Percentiles rank a stretch among this genome's conserved stretches.
Conservation (phyloP, 192 early-diverging fungal genomes). For the Anaeromyces robustus region DNA sequence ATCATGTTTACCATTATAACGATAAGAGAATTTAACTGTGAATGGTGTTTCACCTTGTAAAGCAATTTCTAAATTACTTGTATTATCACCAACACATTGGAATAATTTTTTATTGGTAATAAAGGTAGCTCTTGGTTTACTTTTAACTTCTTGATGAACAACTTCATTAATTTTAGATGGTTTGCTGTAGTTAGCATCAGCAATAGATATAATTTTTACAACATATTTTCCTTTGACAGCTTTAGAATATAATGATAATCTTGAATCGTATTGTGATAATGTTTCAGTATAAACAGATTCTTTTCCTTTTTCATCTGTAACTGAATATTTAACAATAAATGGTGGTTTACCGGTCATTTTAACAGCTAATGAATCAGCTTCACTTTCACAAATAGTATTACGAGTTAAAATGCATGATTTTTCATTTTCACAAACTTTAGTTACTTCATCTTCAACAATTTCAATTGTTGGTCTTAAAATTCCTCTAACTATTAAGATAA, state of each 20-base stretch:
- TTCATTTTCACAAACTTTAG: not conserved
- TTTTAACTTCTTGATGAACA: not conserved
- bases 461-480: not conserved
- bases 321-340: not conserved
- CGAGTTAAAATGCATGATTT: not conserved
- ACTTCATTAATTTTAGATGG: not conserved
- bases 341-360: not conserved
- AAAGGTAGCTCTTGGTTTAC: not conserved
- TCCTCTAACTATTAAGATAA: not conserved
- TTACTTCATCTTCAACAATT: not conserved
- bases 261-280: not conserved
- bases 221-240: not conserved
- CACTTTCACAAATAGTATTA: not conserved
- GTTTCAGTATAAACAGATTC: not conserved
- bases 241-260: not conserved
- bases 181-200: not conserved
- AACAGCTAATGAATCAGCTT: not conserved
- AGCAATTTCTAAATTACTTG: not conserved
- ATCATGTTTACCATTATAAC: not conserved
- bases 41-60: not conserved
- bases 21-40: not conserved
- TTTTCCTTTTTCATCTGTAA: not conserved
- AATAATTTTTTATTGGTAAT: not conserved
- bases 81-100: not conserved
- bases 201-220: not conserved